These are phyloP conservation scores for Coprinopsis marcescibilis DNA, from an alignment of 768 basidiomycete species.

Conservation along the genomic window DNA sequence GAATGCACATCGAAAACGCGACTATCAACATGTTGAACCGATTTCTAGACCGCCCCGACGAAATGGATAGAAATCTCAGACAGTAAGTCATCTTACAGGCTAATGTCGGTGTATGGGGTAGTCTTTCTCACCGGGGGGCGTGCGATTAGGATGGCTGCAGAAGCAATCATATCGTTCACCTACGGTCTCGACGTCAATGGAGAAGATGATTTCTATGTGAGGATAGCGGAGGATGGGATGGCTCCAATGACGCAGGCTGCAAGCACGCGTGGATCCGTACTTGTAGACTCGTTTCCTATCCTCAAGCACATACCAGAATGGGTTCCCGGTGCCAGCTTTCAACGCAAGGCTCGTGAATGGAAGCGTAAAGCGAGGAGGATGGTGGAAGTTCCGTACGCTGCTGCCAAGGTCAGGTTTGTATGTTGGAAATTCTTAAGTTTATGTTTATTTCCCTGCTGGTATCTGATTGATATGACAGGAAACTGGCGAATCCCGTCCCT, in stretches of 20 bases:
- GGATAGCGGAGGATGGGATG: slow-evolving; percentile 30
- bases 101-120: too few species aligned
- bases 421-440: too few species aligned
- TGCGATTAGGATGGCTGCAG: slow-evolving; percentile 19
- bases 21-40: too few species aligned
- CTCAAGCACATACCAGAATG: slow-evolving; percentile 41
- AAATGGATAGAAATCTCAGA: too few species aligned
- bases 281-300: slow-evolving; percentile 32
- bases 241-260: slow-evolving; percentile 18
- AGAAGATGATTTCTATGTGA: slow-evolving; percentile 38
- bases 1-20: too few species aligned
- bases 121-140: too few species aligned
- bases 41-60: too few species aligned
- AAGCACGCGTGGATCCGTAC: slow-evolving; percentile 17
- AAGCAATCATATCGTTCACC: slow-evolving; percentile 49
- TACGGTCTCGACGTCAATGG: slow-evolving; percentile 41
- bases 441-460: too few species aligned
- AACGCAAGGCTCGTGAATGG: slow-evolving; percentile 41
- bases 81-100: too few species aligned
- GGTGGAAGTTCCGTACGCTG: slow-evolving; percentile 28
- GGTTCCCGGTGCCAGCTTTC: slow-evolving; percentile 55
- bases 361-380: slow-evolving; percentile 22
- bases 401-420: slow-evolving; percentile 16
- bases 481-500: too few species aligned
- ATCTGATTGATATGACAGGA: too few species aligned